phyloP scores from a whole-genome alignment of 2,329 filamentous ascomycete species.

The Microthyrium microscopicum region DNA sequence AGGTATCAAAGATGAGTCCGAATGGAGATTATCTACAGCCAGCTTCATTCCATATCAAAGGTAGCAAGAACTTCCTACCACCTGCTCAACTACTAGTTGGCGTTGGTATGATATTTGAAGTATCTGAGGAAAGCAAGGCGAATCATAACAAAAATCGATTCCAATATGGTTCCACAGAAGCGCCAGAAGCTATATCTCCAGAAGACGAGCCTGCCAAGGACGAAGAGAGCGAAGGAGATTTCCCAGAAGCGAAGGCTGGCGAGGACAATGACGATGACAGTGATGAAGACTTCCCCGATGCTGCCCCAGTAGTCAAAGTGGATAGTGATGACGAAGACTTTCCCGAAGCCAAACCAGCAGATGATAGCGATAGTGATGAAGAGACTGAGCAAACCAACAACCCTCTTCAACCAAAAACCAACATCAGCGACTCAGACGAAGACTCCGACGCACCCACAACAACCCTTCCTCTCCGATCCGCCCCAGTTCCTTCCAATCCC shows the following conservation, averaged over 20 bases:
- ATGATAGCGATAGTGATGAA: constrained; percentile 12
- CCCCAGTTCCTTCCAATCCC: neutral
- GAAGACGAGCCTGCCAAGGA: constrained; percentile 14
- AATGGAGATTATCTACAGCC: constrained; percentile 64
- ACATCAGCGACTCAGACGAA: constrained; percentile 19
- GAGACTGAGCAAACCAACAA: constrained; percentile 9
- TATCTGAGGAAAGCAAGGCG: constrained; percentile 73
- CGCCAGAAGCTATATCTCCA: constrained; percentile 2
- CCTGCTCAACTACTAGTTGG: constrained; percentile 78
- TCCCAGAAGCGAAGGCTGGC: constrained; percentile 20
- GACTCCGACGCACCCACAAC: constrained; percentile 17
- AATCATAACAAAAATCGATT: constrained; percentile 63
- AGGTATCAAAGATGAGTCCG: constrained; percentile 72
- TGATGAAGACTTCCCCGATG: constrained; percentile 11
- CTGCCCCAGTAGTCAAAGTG: constrained; percentile 8
- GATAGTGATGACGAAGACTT: constrained; percentile 11
- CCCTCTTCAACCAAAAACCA: constrained; percentile 2
- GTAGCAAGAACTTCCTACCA: constrained; percentile 81
- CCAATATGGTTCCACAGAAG: constrained; percentile 20
- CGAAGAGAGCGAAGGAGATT: constrained; percentile 26
- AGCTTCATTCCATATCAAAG: constrained; percentile 66
- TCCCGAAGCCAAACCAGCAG: constrained; percentile 10
- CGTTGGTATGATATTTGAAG: constrained; percentile 71
- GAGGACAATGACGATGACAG: constrained; percentile 11
- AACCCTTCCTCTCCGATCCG: constrained; percentile 8